Evolutionary conservation across 2,329 filamentous ascomycete species (phyloP), one percentile per base, ranked within the genome.

Genomic region (Cladosporium velox): DNA sequence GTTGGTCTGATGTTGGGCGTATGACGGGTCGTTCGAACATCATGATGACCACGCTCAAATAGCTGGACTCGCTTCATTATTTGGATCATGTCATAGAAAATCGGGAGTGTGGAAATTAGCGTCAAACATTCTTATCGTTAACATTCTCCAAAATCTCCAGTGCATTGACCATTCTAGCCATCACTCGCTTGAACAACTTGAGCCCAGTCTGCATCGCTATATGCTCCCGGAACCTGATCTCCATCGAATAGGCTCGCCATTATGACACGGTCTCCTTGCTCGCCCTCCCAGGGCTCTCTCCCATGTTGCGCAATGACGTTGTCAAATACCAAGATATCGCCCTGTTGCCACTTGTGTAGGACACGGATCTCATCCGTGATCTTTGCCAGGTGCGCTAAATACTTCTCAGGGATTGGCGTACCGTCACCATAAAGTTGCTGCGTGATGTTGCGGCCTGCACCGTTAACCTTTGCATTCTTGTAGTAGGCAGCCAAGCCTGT

Each of bases 281-380:
- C 77, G 5, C 81, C 81, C 63, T 78, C 72, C 82, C 82, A 84
- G 0, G 82, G 81, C 71, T 84, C 74, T 61, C 82, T 74, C 2
- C 81, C 82, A 74, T 84, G 82, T 73, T 84, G 82, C 1, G 81
- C 77, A 71, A 84, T 79, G 18, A 81, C 71, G 70, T 84, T 84
- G 69, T 84, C 81, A 71, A 77, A 84, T 0, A 84, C 80, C 12
- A 84, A 72, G 4, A 84, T 80, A 73, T 84, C 82, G 0, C 81
- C 81, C 14, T 73, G 72, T 70, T 83, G 72, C 82, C 82, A 84
- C 59, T 76, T 77, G 70, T 84, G 82, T 62, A 84, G 69, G 21
- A 84, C 81, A 4, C 81, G 78, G 61, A 83, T 83, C 67, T 83
- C 80, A 66, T 84, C 81, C 14, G 82, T 83, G 44, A 83, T 81